Evolutionary conservation across 345 rosid species (phyloP).

Genomic region (Kernera saxatilis): DNA sequence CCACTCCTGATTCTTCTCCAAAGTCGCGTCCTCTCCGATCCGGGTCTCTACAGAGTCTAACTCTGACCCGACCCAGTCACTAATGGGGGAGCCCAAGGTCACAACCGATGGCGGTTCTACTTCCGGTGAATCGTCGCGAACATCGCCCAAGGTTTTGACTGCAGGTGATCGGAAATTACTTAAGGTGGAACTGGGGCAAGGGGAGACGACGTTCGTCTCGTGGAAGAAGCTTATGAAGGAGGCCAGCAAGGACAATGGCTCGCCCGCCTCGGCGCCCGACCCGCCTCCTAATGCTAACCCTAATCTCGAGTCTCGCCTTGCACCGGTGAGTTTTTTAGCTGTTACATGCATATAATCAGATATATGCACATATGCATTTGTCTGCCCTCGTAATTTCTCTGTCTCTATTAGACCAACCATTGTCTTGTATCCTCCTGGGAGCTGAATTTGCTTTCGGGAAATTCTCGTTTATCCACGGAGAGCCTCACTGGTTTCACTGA

Average conservation of each 20-base stretch:
- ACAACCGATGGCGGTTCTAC: conserved; percentile 25
- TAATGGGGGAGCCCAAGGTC: conserved; percentile 34
- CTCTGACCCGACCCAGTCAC: conserved; percentile 12
- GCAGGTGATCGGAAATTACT: conserved; percentile 73
- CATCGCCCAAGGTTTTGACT: conserved; percentile 41
- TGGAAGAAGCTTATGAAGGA: conserved; percentile 89
- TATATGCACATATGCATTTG: not conserved
- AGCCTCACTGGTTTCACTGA: not conserved
- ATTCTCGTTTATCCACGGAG: not conserved
- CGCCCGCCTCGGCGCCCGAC: conserved; percentile 34
- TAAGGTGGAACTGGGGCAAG: conserved; percentile 69
- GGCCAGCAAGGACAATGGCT: conserved; percentile 39
- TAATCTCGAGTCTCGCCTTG: conserved; percentile 51
- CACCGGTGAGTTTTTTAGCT: conserved; percentile 37
- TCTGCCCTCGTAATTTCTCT: not conserved
- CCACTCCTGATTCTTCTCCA: not conserved
- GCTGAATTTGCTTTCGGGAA: not conserved
- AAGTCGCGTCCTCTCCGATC: conserved; percentile 14
- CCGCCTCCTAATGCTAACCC: conserved; percentile 49
- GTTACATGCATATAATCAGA: not conserved
- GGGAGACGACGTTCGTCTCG: conserved; percentile 75
- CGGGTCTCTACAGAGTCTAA: conserved; percentile 13
- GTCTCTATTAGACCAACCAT: not conserved
- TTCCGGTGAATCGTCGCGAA: conserved; percentile 39
- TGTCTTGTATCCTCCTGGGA: not conserved